Evolutionary conservation across 129 eudicot genomes (phyloP), one percentile per base, ranked within the genome.

Genomic region (Pittosporum tobira): DNA sequence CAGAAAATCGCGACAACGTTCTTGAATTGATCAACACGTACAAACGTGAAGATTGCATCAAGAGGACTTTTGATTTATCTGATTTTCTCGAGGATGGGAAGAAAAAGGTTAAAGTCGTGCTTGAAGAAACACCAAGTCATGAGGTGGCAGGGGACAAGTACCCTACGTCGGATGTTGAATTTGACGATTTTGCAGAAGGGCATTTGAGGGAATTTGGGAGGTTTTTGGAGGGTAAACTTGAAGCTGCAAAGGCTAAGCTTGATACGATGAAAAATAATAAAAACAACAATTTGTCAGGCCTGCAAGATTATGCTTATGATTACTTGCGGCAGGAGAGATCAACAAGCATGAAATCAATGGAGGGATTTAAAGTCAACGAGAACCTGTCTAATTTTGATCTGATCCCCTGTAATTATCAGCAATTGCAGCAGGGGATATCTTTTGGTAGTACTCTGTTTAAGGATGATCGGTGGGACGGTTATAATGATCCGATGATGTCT

Each of bases 61-160:
- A 45, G 15, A 51, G 62, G 27, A 37, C 51, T 4, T 20, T 12
- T 11, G 22, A 40, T 25, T 34, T 61, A n/a, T 27, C 42, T 16
- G 43, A 34, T 27, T 60, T 50, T 30, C 61, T 60, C 34, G 58
- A 22, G 51, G 74, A 61, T 20, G 27, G 68, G 49, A 52, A 28
- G 9, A 38, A 56, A 31, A 69, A 43, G 51, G 60, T 44, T 0
- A 16, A 61, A 16, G 50, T 22, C 10, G 59, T 31, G 57, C 56
- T 68, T 5, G 10, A 36, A 51, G 21, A 21, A 61, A 51, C 27
- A 29, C 7, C 27, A 60, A n/a, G 62, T 54, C 5, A 51, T n/a
- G n/a, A n/a, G n/a, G n/a, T n/a, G n/a, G n/a, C n/a, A n/a, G n/a
- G n/a, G n/a, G n/a, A n/a, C n/a, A n/a, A 48, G 47, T 61, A 60